Evolutionary conservation across 2,329 filamentous ascomycete genomes (phyloP).

Genomic region (Plenodomus biglobosus): DNA sequence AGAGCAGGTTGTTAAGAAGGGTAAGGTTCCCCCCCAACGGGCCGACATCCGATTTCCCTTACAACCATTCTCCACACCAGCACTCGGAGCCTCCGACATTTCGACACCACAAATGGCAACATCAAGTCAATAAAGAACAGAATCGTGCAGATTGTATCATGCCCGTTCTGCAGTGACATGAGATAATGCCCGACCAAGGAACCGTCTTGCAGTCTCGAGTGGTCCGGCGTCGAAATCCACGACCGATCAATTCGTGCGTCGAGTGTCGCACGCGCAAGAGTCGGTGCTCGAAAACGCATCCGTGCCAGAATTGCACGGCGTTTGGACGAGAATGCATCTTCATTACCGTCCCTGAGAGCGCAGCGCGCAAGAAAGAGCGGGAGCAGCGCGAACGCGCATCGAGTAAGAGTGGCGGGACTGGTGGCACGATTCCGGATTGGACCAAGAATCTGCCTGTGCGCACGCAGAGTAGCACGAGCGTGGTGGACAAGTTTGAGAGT

Average conservation of each 20-base stretch:
- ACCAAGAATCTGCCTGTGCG: conserved; percentile 42
- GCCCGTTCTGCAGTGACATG: not conserved
- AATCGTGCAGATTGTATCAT: conserved; percentile 2
- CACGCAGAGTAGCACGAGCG: conserved; percentile 27
- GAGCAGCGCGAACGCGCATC: conserved; percentile 31
- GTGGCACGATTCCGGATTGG: conserved; percentile 36
- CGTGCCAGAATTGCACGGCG: conserved; percentile 45
- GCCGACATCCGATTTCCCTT: conserved; percentile 20
- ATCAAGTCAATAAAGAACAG: not conserved
- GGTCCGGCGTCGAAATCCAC: conserved; percentile 43
- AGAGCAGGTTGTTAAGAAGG: conserved; percentile 4
- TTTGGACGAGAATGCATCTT: conserved; percentile 45
- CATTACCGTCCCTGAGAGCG: conserved; percentile 44
- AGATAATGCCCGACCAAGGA: conserved; percentile 43
- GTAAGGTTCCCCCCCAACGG: conserved; percentile 15
- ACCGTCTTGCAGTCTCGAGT: conserved; percentile 43
- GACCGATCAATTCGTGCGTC: conserved; percentile 45
- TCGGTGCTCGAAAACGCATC: conserved; percentile 44
- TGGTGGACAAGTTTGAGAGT: conserved; percentile 31
- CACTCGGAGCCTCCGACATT: conserved; percentile 11
- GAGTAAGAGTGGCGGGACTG: conserved; percentile 31
- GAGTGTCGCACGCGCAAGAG: conserved; percentile 45
- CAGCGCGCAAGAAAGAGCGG: conserved; percentile 42
- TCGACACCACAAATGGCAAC: conserved; percentile 28
- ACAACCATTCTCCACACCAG: conserved; percentile 18